phyloP scores from a whole-genome alignment of 202 grass and related monocot species.

The Setaria viridis region DNA sequence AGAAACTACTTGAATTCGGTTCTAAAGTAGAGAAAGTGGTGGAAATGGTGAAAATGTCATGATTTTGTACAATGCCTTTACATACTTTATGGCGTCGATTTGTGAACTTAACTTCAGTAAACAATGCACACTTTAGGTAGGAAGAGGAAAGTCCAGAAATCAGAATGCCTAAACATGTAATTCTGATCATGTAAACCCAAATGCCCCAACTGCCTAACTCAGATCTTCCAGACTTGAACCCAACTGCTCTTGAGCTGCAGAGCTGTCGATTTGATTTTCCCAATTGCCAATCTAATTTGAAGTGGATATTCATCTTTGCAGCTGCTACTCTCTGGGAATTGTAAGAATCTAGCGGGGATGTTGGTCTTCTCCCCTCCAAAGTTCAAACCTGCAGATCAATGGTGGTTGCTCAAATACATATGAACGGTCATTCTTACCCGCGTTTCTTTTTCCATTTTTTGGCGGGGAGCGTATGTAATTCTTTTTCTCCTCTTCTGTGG shows the following conservation, averaged over 20 bases:
- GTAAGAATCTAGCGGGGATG: neutral
- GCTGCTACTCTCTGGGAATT: neutral
- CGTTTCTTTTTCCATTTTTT: neutral
- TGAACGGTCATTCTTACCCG: conserved; percentile 37
- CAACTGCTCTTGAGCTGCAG: conserved; percentile 1
- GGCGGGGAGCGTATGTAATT: conserved; percentile 42
- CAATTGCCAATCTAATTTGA: neutral
- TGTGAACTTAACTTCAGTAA: neutral
- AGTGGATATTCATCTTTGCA: conserved; percentile 18
- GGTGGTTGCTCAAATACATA: conserved; percentile 17
- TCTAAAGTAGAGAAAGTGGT: neutral
- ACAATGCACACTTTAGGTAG: too few relatives aligned
- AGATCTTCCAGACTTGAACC: neutral
- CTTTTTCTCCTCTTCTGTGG: neutral
- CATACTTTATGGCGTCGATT: neutral
- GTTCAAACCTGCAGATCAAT: conserved; percentile 14
- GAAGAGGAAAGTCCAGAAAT: neutral
- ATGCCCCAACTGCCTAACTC: neutral
- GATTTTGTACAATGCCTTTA: neutral
- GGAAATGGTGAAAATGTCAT: neutral
- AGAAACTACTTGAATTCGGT: neutral
- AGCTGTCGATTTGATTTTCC: neutral
- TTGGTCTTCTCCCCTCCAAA: neutral
- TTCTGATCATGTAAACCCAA: neutral
- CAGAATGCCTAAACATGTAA: neutral